Evolutionary conservation across 345 rosid species (phyloP), one percentile per base, ranked within the genome.

Genomic region (Camelina sativa): DNA sequence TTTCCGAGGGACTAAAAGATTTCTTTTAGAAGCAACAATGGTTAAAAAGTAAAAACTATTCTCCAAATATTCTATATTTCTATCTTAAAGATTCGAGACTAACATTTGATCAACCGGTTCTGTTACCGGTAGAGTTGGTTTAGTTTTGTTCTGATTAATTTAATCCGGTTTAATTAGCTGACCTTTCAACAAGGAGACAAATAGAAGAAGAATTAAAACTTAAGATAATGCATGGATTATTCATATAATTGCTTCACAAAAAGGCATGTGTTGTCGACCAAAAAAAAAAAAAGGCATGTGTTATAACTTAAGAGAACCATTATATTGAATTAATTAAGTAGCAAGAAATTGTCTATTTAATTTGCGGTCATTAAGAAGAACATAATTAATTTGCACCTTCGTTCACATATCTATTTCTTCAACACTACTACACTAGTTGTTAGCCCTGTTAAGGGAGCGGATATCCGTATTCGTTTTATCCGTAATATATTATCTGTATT

Each of bases 51-150:
- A 4, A 28, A 28, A n/a, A 22, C 37, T n/a, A 22, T 35, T 59
- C 66, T 59, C 23, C 12, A 59, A 71, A 20, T 47, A 58, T 59
- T 47, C 7, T 70, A 34, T 32, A 46, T 20, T 44, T 56, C 35
- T 70, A 58, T 47, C 43, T 28, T 13, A 19, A 19, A 32, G 44
- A 62, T 41, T 41, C 15, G 51, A 62, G 13, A 43, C 40, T 8
- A 23, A 4, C 52, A 25, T 43, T 13, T 43, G 22, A 62, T 43
- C 51, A 37, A 19, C 16, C 32, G 15, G 23, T 10, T 51, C 56
- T 11, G 22, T 51, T 20, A 51, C 57, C 28, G 48, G 58, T 23
- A 23, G 16, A 3, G 58, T 6, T 23, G 32, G 58, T 23, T 23
- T 53, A 53, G 16, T 53, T 53, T 53, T 53, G 34, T 23, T 53